phyloP scores from a whole-genome alignment of 129 eudicot species.

The Lactuca saligna region DNA sequence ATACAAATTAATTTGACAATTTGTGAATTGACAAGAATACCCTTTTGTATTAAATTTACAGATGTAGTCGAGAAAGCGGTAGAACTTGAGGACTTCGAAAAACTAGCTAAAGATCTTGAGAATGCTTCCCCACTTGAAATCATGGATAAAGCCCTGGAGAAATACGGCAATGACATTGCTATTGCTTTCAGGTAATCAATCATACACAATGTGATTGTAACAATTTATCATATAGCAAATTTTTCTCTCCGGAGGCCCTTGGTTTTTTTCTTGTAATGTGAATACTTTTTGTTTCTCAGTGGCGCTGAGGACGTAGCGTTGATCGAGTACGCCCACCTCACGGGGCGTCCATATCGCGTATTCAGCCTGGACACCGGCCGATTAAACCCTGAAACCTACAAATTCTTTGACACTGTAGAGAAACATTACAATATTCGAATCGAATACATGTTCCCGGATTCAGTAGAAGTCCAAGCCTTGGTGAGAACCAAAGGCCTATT shows the following conservation, averaged over 20 bases:
- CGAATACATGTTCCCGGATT: conserved; percentile 94
- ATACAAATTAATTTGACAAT: neutral
- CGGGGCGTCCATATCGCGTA: conserved; percentile 86
- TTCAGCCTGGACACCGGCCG: conserved; percentile 91
- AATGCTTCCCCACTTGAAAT: conserved; percentile 85
- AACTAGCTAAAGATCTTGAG: conserved; percentile 63
- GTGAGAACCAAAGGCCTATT: conserved; percentile 80
- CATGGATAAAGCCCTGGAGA: conserved; percentile 80
- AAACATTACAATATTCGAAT: conserved; percentile 69
- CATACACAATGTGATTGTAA: neutral
- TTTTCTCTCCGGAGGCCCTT: no score
- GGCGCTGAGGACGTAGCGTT: conserved; percentile 96
- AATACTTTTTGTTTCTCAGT: conserved; percentile 37
- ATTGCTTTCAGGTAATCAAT: conserved; percentile 78
- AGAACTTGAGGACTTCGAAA: conserved; percentile 58
- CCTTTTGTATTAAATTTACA: conserved; percentile 25
- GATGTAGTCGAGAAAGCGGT: conserved; percentile 47
- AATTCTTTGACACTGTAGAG: conserved; percentile 66
- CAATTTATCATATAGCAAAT: no score
- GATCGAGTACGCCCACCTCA: conserved; percentile 81
- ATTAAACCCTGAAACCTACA: conserved; percentile 81
- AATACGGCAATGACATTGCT: conserved; percentile 77
- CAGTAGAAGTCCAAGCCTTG: conserved; percentile 78
- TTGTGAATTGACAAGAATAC: conserved; percentile 18
- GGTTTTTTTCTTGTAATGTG: neutral